phyloP scores from a whole-genome alignment of 2,329 filamentous ascomycete species.

The Aspergillus chevalieri region DNA sequence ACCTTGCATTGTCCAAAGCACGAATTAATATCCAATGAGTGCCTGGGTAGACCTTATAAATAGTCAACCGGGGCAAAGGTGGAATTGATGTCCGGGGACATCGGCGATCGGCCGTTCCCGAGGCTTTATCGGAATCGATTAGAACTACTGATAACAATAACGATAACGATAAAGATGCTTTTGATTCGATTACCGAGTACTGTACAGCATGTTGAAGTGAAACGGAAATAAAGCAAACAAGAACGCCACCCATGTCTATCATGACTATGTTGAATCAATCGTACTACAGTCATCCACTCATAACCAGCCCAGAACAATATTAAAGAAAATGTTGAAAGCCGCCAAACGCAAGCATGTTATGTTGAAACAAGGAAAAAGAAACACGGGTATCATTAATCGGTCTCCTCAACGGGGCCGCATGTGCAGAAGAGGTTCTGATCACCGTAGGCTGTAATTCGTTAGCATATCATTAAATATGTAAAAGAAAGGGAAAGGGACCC shows the following conservation, averaged over 20 bases:
- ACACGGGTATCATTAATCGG: constrained; percentile 37
- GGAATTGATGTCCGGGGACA: no score
- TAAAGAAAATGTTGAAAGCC: constrained; percentile 11
- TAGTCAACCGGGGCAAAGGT: no score
- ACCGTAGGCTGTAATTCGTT: constrained; percentile 61
- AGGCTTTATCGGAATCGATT: background rate
- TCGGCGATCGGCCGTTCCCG: background rate
- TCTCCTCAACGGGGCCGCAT: constrained; percentile 71
- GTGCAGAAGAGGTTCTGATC: constrained; percentile 94
- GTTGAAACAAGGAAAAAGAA: constrained; percentile 3
- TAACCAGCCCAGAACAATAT: background rate
- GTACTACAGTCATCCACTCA: background rate
- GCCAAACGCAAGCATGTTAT: constrained; percentile 7
- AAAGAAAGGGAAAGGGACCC: constrained; percentile 36
- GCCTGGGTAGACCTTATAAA: no score
- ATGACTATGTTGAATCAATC: constrained; percentile 25
- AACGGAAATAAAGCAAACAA: background rate
- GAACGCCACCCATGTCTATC: constrained; percentile 14
- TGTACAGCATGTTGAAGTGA: background rate
- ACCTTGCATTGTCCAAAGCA: no score
- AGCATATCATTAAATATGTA: constrained; percentile 12
- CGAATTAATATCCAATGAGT: no score
- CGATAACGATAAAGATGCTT: background rate
- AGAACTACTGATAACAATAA: background rate
- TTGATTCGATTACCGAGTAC: background rate